Conservation (phyloP, 345 rosid species). For the Gossypium longicalyx region DNA sequence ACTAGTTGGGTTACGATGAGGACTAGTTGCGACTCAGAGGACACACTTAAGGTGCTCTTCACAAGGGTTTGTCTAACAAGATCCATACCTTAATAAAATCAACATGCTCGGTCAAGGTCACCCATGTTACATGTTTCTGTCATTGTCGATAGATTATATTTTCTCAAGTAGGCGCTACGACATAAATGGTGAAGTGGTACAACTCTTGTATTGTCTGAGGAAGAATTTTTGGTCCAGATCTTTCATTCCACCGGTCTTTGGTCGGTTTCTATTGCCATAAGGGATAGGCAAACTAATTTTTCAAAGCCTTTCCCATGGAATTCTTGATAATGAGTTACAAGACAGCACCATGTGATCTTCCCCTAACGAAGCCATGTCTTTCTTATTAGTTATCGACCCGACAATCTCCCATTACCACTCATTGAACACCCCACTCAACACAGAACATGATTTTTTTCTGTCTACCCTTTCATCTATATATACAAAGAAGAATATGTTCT, state of each 20-base stretch:
- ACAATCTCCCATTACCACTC: not conserved
- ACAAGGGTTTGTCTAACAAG: not conserved
- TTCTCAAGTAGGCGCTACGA: not conserved
- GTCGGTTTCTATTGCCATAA: not conserved
- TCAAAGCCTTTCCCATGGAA: not conserved
- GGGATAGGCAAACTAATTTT: not conserved
- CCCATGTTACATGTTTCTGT: slow-evolving; percentile 5
- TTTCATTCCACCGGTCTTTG: not conserved
- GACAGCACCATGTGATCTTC: slow-evolving; percentile 1
- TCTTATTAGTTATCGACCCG: not conserved
- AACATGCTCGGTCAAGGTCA: not conserved
- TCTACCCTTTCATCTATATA: not conserved
- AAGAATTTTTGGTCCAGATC: not conserved
- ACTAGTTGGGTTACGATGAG: not conserved
- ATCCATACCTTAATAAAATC: not conserved
- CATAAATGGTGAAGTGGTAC: not conserved
- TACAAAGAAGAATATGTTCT: not conserved
- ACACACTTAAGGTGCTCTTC: slow-evolving; percentile 7
- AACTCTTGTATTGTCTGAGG: not conserved
- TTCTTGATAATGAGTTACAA: not conserved
- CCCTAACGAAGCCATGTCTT: not conserved
- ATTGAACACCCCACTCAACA: not conserved
- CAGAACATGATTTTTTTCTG: not conserved
- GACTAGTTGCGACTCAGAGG: not conserved
- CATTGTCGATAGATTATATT: not conserved